phyloP scores from a whole-genome alignment of 352 stramenopile genomes.

The Pythium volutum region DNA sequence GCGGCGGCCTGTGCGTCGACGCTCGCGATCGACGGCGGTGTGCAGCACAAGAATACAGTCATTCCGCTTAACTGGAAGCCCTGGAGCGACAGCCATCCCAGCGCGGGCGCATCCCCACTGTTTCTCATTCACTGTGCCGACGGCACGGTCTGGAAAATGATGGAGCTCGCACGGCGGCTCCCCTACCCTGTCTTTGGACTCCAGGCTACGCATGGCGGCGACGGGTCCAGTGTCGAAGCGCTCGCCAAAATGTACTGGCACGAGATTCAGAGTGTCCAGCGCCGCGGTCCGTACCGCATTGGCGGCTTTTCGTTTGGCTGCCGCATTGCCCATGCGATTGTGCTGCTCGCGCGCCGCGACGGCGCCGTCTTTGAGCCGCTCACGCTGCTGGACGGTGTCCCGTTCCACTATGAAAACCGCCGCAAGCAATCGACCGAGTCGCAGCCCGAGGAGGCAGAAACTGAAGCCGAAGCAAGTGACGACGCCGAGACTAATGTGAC shows the following conservation, averaged over 20 bases:
- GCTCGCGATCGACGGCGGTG: slow-evolving; percentile 2
- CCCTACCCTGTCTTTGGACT: slow-evolving; percentile 37
- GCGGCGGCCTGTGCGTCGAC: slow-evolving; percentile 16
- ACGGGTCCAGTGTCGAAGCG: slow-evolving; percentile 27
- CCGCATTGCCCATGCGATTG: slow-evolving; percentile 46
- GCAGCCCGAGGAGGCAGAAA: slow-evolving; percentile 14
- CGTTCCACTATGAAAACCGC: slow-evolving; percentile 18
- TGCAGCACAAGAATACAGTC: slow-evolving; percentile 19
- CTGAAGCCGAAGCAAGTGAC: too few species aligned
- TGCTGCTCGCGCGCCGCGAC: slow-evolving; percentile 25
- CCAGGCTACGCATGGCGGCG: slow-evolving; percentile 24
- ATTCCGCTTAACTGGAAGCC: slow-evolving; percentile 41
- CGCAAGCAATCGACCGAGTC: background rate
- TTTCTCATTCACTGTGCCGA: slow-evolving; percentile 57
- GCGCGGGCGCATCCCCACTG: slow-evolving; percentile 18
- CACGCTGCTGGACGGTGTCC: slow-evolving; percentile 41
- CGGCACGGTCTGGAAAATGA: slow-evolving; percentile 55
- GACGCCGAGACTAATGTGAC: slow-evolving; percentile 1
- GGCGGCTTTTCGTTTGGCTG: slow-evolving; percentile 67
- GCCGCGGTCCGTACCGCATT: slow-evolving; percentile 36
- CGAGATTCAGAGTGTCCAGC: slow-evolving; percentile 31
- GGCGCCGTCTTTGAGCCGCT: slow-evolving; percentile 34
- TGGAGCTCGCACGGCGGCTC: slow-evolving; percentile 41
- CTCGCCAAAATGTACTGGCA: slow-evolving; percentile 41
- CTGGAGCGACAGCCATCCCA: background rate